phyloP scores from a whole-genome alignment of 2,329 filamentous ascomycete species.

The Cyanodermella asteris region DNA sequence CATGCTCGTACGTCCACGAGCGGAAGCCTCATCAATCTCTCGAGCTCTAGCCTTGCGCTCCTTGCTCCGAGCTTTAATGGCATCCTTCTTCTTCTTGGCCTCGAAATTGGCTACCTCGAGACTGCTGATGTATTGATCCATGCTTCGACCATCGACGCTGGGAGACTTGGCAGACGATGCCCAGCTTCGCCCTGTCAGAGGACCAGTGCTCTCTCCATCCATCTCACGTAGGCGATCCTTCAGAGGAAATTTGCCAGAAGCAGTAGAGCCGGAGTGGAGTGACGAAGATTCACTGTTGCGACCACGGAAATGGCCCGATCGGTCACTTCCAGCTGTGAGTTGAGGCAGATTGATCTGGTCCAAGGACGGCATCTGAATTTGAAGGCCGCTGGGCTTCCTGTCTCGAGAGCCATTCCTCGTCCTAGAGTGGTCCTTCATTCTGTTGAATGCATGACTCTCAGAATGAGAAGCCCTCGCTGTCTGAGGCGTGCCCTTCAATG shows the following conservation, averaged over 20 bases:
- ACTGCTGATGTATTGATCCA: conserved; percentile 72
- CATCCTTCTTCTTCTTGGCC: conserved; percentile 26
- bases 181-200: conserved; percentile 22
- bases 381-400: conserved; percentile 56
- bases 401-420: conserved; percentile 48
- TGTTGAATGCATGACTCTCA: too few relatives aligned
- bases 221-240: background rate
- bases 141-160: conserved; percentile 39
- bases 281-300: too few relatives aligned
- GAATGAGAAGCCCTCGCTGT: too few relatives aligned
- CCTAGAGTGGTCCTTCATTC: conserved; percentile 4
- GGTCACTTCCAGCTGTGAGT: too few relatives aligned
- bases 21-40: conserved; percentile 36
- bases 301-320: too few relatives aligned
- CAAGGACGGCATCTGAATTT: conserved; percentile 35
- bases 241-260: conserved; percentile 2
- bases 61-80: conserved; percentile 21
- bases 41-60: conserved; percentile 30
- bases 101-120: conserved; percentile 55
- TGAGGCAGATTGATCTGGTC: conserved; percentile 20
- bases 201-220: conserved; percentile 16
- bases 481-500: too few relatives aligned
- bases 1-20: conserved; percentile 43
- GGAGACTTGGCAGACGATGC: conserved; percentile 31
- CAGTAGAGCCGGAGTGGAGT: too few relatives aligned